These are phyloP conservation scores for Diaporthe vexans DNA, from an alignment of 2,329 filamentous ascomycete species.

Conservation along the genomic window DNA sequence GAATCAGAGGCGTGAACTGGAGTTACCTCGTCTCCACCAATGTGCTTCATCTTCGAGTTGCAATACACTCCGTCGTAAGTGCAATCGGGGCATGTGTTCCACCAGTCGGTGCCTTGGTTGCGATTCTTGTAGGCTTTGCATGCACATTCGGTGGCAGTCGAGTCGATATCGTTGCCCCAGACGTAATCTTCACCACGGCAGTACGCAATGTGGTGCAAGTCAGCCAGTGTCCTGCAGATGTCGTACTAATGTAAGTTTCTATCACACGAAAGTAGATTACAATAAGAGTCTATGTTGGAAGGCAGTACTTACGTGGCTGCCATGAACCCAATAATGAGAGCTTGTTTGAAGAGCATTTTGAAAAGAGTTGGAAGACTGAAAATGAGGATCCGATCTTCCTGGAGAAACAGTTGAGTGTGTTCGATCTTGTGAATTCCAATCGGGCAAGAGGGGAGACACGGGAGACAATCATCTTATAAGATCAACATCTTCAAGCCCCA, in stretches of 20 bases:
- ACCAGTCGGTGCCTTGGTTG: conserved; percentile 14
- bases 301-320: not conserved
- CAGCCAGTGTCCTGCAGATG: not conserved
- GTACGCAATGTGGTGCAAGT: conserved; percentile 14
- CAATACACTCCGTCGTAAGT: conserved; percentile 17
- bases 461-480: conserved; percentile 12
- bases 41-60: conserved; percentile 12
- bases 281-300: not conserved
- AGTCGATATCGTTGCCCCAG: conserved; percentile 8
- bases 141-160: conserved; percentile 1
- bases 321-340: conserved; percentile 4
- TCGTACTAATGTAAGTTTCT: not conserved
- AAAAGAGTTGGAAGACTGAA: too few species aligned
- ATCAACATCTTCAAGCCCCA: not conserved
- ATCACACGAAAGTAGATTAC: too few species aligned
- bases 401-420: too few species aligned
- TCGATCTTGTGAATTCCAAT: not conserved
- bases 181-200: conserved; percentile 13
- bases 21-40: conserved; percentile 5
- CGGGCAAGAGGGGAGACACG: too few species aligned
- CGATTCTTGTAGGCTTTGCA: conserved; percentile 14
- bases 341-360: conserved; percentile 12
- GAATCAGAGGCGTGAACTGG: too few species aligned
- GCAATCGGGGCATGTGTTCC: conserved; percentile 17
- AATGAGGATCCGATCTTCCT: too few species aligned